Conservation (phyloP, 2,329 filamentous ascomycete species). For the Aspergillus sp. region DNA sequence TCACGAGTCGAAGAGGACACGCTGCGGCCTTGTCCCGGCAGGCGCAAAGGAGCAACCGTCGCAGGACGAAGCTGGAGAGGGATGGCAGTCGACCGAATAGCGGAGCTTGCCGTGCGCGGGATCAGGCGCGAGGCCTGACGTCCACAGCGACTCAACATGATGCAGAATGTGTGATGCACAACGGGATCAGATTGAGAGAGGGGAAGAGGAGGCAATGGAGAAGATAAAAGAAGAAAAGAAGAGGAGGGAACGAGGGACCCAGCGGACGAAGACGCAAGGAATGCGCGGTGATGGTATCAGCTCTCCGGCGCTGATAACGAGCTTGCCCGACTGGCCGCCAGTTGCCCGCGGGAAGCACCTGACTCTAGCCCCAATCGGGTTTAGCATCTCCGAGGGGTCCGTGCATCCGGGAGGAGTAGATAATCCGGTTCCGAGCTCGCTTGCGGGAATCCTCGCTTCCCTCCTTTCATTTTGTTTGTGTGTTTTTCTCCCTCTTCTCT, state of each 20-base stretch:
- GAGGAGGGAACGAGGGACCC: slow-evolving; percentile 12
- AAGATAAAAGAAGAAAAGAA: slow-evolving; percentile 15
- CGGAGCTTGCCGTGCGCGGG: slow-evolving; percentile 35
- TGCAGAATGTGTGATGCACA: slow-evolving; percentile 30
- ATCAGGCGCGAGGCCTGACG: slow-evolving; percentile 36
- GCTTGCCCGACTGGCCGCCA: slow-evolving; percentile 14
- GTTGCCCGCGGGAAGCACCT: slow-evolving; percentile 43
- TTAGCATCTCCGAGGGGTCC: slow-evolving; percentile 22
- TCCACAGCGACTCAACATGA: slow-evolving; percentile 39
- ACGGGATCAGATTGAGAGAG: slow-evolving; percentile 1
- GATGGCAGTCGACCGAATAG: slow-evolving; percentile 26
- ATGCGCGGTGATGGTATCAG: slow-evolving; percentile 10
- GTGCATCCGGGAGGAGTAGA: neutral
- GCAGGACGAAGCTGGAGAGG: slow-evolving; percentile 24
- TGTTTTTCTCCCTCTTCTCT: slow-evolving; percentile 20
- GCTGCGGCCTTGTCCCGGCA: slow-evolving; percentile 36
- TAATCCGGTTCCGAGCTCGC: slow-evolving; percentile 13
- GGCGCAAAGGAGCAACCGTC: slow-evolving; percentile 24
- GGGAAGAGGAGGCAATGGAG: slow-evolving; percentile 34
- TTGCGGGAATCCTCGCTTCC: slow-evolving; percentile 8
- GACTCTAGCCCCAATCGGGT: slow-evolving; percentile 26
- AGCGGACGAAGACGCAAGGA: slow-evolving; percentile 24
- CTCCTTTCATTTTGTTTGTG: slow-evolving; percentile 14
- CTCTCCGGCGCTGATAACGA: neutral
- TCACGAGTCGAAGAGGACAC: slow-evolving; percentile 44